Base-by-base conservation (phyloP, 1,284 basidiomycete species). In the Ceratobasidium papillatum region DNA sequence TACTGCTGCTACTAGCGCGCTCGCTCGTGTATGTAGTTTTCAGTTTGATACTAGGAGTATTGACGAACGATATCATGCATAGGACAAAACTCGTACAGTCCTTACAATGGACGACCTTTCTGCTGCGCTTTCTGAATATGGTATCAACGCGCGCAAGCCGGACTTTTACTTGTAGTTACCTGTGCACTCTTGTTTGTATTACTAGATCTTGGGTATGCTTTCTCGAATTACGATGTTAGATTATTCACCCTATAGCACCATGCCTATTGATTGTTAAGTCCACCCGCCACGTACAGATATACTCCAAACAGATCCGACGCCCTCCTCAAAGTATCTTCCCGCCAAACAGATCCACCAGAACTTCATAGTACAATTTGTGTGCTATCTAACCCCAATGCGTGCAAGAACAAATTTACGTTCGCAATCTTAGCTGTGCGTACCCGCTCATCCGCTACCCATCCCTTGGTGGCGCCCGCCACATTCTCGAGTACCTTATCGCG, bases 31-130 rank as follows among this genome's bases (percentile, higher is more conserved):
- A 71, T 71, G 84, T 81, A 59, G 25, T 32, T 61, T 38, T 41
- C 17, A 5, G 7, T 62, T 45, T 34, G 17, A 69, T 38, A 12
- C 34, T 25, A 38, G 11, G 22, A 5, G 43, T 41, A 41, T 9
- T 19, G 5, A 38, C 43, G 19, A 22, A 56, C 47, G 11, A 43
- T 43, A 32, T 25, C 11, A 45, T 75, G 32, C 32, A 52, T 76
- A 95, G 91, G 95, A 98, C 81, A 94, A 95, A 80, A 95, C 94
- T 47, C 90, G 94, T 77, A 99, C 98, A n/a, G 95, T 96, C 0
- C 84, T 99, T 76, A 98, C 95, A 4, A 98, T 99, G 96, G 98
- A 99, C 77, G 98, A 99, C 81, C 86, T 99, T 59, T 93, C 92
- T 76, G 87, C 95, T 7, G 98, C 98, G 0, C 87, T 99, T 32